Conservation (phyloP, 1,284 basidiomycete genomes). For the Sutorius eximius region DNA sequence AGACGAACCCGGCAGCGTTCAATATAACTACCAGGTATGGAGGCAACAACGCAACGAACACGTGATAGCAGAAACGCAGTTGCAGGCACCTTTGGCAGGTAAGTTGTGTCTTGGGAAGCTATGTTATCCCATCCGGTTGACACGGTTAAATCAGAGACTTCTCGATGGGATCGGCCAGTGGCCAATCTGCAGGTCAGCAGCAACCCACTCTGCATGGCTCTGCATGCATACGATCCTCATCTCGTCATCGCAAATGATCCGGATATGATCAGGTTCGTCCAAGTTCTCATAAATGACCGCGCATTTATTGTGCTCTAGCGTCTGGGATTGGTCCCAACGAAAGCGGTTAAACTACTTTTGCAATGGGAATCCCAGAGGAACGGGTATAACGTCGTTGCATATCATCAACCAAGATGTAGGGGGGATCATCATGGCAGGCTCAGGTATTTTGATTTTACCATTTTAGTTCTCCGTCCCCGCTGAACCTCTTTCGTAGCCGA, state of each 20-base stretch:
- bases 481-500: conserved; percentile 58
- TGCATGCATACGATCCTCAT: conserved; percentile 93
- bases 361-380: conserved; percentile 84
- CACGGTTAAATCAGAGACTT: conserved; percentile 38
- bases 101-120: conserved; percentile 32
- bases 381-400: conserved; percentile 85
- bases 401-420: conserved; percentile 97
- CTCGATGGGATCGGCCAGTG: conserved; percentile 81
- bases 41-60: conserved; percentile 89
- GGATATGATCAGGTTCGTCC: conserved; percentile 81
- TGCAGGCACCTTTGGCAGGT: conserved; percentile 74
- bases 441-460: conserved; percentile 53
- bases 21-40: conserved; percentile 97
- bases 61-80: conserved; percentile 68
- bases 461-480: neutral
- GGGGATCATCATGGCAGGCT: conserved; percentile 86
- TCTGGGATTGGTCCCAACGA: conserved; percentile 92
- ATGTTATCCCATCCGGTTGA: conserved; percentile 4
- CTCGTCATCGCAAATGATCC: conserved; percentile 84
- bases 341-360: conserved; percentile 81
- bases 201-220: conserved; percentile 76
- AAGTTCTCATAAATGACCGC: neutral
- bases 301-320: conserved; percentile 44
- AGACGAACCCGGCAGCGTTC: conserved; percentile 91
- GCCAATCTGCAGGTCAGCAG: conserved; percentile 71